phyloP scores from a whole-genome alignment of 495 filamentous ascomycete species.

The Aspergillus sclerotioniger region DNA sequence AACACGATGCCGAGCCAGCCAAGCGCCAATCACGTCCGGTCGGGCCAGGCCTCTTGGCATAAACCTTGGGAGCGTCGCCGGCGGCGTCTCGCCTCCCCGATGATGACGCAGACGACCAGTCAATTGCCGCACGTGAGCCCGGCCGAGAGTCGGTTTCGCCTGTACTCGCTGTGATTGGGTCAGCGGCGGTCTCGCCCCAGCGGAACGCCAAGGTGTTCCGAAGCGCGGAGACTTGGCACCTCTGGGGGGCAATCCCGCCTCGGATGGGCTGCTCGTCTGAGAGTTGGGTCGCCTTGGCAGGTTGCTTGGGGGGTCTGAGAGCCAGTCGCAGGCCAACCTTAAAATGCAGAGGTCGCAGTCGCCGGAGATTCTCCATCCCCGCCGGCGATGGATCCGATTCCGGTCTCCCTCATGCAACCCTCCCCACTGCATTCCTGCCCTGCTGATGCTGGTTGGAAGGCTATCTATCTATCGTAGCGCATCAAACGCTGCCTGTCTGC shows the following conservation, averaged over 20 bases:
- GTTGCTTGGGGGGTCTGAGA: constrained; percentile 25
- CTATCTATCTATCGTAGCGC: constrained; percentile 8
- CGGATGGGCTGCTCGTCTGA: constrained; percentile 18
- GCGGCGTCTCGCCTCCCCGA: neutral
- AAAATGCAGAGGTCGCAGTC: constrained; percentile 22
- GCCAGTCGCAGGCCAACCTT: constrained; percentile 21
- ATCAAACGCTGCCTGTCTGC: constrained; percentile 5
- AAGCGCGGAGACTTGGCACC: constrained; percentile 30
- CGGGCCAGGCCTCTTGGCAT: neutral
- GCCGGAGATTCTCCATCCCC: constrained; percentile 9
- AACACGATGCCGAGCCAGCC: constrained; percentile 9
- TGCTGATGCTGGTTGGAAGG: neutral
- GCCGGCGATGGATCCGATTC: constrained; percentile 2
- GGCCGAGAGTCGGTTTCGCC: neutral
- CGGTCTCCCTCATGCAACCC: constrained; percentile 8
- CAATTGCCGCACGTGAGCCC: constrained; percentile 11
- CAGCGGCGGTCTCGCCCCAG: constrained; percentile 14
- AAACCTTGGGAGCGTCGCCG: neutral
- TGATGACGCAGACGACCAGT: constrained; percentile 31
- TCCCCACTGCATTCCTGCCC: constrained; percentile 5
- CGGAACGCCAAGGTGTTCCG: constrained; percentile 29
- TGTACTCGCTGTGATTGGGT: constrained; percentile 18
- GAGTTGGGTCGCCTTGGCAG: constrained; percentile 31
- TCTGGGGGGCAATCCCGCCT: constrained; percentile 16
- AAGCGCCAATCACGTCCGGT: constrained; percentile 13